Evolutionary conservation across 257 asterid genomes (phyloP).

Genomic region (Gentiana straminea): DNA sequence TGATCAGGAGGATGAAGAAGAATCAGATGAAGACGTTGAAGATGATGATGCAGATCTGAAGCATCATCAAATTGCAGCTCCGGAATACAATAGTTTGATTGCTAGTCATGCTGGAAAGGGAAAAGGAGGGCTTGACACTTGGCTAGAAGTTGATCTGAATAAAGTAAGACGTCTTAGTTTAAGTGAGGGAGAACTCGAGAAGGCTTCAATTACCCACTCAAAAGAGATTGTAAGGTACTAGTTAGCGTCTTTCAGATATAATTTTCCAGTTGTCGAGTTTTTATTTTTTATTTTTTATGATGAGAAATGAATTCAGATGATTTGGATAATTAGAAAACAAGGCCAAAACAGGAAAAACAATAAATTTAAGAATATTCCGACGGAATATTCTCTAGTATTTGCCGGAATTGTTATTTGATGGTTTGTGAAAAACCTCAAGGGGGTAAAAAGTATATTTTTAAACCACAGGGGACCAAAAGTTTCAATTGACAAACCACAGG

Average conservation of each 20-base stretch:
- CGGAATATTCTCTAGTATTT: no score
- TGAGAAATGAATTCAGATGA: no score
- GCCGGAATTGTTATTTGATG: no score
- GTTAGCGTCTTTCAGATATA: not conserved
- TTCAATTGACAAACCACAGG: no score
- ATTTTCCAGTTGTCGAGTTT: no score
- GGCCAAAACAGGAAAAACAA: no score
- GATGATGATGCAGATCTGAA: slow-evolving; percentile 37
- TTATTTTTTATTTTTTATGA: no score
- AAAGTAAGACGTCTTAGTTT: slow-evolving; percentile 74
- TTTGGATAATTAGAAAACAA: no score
- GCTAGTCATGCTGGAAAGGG: slow-evolving; percentile 77
- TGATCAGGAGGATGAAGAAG: slow-evolving; percentile 14
- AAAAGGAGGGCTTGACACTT: slow-evolving; percentile 51
- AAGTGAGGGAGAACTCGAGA: slow-evolving; percentile 56
- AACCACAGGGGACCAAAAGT: no score
- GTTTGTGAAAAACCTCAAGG: no score
- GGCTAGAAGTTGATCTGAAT: slow-evolving; percentile 39
- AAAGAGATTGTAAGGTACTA: slow-evolving; percentile 51
- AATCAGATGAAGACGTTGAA: slow-evolving; percentile 31
- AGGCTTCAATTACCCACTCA: slow-evolving; percentile 33
- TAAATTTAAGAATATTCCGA: no score
- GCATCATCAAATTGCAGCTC: slow-evolving; percentile 30
- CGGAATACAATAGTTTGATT: slow-evolving; percentile 56
- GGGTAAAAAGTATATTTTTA: no score